phyloP scores from a whole-genome alignment of 192 early-diverging fungal species.

The Dispira simplex region DNA sequence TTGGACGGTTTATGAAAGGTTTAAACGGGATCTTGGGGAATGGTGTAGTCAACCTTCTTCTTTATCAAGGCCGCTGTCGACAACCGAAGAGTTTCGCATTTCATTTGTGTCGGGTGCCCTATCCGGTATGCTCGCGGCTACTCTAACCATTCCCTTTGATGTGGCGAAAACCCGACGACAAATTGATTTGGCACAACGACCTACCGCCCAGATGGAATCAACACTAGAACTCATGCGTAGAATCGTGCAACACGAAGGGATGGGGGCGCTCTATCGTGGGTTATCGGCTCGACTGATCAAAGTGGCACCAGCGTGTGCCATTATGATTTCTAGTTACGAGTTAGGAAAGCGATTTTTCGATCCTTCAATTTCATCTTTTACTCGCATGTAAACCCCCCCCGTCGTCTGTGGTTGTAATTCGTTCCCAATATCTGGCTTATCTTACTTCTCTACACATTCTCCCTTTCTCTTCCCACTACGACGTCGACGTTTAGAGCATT shows the following conservation, averaged over 20 bases:
- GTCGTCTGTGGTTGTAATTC: too few species aligned
- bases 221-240: conserved; percentile 16
- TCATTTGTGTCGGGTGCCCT: conserved; percentile 71
- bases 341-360: conserved; percentile 34
- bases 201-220: conserved; percentile 4
- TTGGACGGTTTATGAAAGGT: conserved; percentile 74
- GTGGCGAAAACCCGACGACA: conserved; percentile 88
- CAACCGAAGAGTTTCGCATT: conserved; percentile 33
- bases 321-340: conserved; percentile 91
- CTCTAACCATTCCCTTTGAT: conserved; percentile 87
- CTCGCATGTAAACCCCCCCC: too few species aligned
- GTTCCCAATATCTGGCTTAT: too few species aligned
- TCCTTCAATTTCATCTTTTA: background rate
- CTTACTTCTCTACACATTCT: too few species aligned
- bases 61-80: conserved; percentile 1
- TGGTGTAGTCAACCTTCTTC: too few species aligned
- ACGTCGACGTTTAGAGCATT: too few species aligned
- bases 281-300: conserved; percentile 68
- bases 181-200: conserved; percentile 26
- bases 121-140: conserved; percentile 77
- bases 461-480: too few species aligned
- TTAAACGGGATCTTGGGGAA: too few species aligned
- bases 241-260: conserved; percentile 22
- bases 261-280: conserved; percentile 24
- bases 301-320: conserved; percentile 82